phyloP scores from a whole-genome alignment of 2,329 filamentous ascomycete species.

The Catunica adiposa region DNA sequence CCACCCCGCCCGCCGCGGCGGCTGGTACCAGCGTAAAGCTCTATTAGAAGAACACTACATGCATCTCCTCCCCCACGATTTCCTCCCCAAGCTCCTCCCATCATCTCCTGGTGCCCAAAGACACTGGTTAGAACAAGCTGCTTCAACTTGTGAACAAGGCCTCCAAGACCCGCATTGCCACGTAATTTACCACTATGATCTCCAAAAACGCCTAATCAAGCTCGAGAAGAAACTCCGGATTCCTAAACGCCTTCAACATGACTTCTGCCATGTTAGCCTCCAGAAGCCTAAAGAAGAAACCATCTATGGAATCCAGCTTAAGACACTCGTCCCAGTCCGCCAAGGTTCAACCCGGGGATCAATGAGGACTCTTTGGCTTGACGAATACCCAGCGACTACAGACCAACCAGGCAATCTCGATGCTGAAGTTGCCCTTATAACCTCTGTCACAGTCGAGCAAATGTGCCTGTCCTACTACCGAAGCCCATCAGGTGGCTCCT shows the following conservation, averaged over 20 bases:
- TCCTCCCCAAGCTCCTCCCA: slow-evolving; percentile 21
- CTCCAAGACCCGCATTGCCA: slow-evolving; percentile 82
- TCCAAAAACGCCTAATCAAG: slow-evolving; percentile 87
- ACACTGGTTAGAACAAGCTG: slow-evolving; percentile 62
- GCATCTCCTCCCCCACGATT: slow-evolving; percentile 33
- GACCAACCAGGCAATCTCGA: background rate
- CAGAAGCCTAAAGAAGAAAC: slow-evolving; percentile 41
- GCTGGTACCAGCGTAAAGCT: slow-evolving; percentile 93
- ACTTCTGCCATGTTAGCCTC: slow-evolving; percentile 75
- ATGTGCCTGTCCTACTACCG: slow-evolving; percentile 89
- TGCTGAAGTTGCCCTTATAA: slow-evolving; percentile 17
- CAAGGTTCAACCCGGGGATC: slow-evolving; percentile 22
- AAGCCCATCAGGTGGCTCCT: slow-evolving; percentile 42
- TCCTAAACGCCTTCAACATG: slow-evolving; percentile 72
- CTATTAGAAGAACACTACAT: slow-evolving; percentile 93
- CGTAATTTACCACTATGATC: slow-evolving; percentile 79
- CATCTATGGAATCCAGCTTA: slow-evolving; percentile 61
- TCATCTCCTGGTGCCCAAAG: slow-evolving; percentile 44
- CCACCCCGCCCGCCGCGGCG: slow-evolving; percentile 65
- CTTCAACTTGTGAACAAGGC: slow-evolving; percentile 68
- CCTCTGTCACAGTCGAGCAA: slow-evolving; percentile 73
- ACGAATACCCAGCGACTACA: slow-evolving; percentile 23
- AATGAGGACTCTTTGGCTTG: slow-evolving; percentile 75
- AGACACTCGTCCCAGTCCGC: slow-evolving; percentile 20
- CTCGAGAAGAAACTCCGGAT: slow-evolving; percentile 73